These are phyloP conservation scores for Venturia carpophila DNA, from an alignment of 2,329 filamentous ascomycete species.

Conservation along the genomic window DNA sequence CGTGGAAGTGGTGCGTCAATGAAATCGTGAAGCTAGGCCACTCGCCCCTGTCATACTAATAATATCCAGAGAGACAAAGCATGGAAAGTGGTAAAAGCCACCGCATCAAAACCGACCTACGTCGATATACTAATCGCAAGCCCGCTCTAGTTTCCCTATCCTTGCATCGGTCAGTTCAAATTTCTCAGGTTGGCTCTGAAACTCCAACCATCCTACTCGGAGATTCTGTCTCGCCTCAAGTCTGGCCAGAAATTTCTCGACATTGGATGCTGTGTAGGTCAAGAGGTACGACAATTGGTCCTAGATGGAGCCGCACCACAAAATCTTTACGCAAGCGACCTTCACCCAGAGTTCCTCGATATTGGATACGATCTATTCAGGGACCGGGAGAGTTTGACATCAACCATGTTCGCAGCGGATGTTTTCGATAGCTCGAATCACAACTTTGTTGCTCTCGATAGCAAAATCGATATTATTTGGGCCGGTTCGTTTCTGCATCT, in stretches of 20 bases:
- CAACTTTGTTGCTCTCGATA: slow-evolving; percentile 22
- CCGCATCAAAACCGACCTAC: not conserved
- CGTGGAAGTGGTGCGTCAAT: slow-evolving; percentile 9
- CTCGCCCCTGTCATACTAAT: not conserved
- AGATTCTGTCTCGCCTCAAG: slow-evolving; percentile 30
- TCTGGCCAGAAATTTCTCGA: slow-evolving; percentile 34
- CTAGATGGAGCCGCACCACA: slow-evolving; percentile 30
- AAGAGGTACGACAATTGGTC: slow-evolving; percentile 39
- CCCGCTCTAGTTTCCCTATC: slow-evolving; percentile 24
- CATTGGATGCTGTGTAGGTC: slow-evolving; percentile 39
- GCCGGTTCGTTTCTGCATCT: slow-evolving; percentile 36
- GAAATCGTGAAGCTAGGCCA: not conserved
- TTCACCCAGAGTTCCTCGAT: slow-evolving; percentile 40
- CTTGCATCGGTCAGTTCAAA: slow-evolving; percentile 31
- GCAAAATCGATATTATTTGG: slow-evolving; percentile 34
- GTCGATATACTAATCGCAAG: not conserved
- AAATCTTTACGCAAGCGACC: slow-evolving; percentile 35
- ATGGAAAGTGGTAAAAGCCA: slow-evolving; percentile 7
- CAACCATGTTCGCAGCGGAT: slow-evolving; percentile 47
- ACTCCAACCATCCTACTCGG: slow-evolving; percentile 26
- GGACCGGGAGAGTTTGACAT: slow-evolving; percentile 33
- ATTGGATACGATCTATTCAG: slow-evolving; percentile 40
- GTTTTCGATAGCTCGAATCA: slow-evolving; percentile 34
- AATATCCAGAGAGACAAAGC: slow-evolving; percentile 13
- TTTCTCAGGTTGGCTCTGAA: slow-evolving; percentile 30